Evolutionary conservation across 2,329 filamentous ascomycete genomes (phyloP).

Genomic region (Xylaria sp.): DNA sequence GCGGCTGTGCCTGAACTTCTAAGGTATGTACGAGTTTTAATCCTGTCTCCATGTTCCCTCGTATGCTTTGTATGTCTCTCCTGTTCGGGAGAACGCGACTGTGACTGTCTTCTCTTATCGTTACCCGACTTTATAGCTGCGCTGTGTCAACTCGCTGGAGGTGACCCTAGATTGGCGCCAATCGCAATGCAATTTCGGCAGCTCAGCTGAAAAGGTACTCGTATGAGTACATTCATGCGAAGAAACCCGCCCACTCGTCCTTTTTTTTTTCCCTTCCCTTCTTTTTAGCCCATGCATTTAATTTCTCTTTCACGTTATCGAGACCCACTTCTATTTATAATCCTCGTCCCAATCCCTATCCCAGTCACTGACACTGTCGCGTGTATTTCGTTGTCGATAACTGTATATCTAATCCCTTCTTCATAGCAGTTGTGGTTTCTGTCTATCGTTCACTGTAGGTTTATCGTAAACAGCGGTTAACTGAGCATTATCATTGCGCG

Average conservation of each 20-base stretch:
- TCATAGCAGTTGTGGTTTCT: slow-evolving; percentile 19
- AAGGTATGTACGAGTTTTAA: slow-evolving; percentile 26
- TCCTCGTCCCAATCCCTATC: slow-evolving; percentile 38
- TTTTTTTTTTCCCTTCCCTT: not conserved
- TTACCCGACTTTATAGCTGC: slow-evolving; percentile 1
- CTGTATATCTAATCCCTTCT: slow-evolving; percentile 33
- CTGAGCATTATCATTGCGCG: slow-evolving; percentile 3
- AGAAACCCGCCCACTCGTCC: slow-evolving; percentile 15
- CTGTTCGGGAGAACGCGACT: not conserved
- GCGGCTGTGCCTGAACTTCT: slow-evolving; percentile 10
- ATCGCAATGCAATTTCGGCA: slow-evolving; percentile 55
- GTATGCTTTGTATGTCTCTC: not conserved
- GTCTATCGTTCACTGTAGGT: slow-evolving; percentile 13
- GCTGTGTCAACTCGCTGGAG: slow-evolving; percentile 17
- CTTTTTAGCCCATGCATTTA: slow-evolving; percentile 30
- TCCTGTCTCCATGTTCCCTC: slow-evolving; percentile 6
- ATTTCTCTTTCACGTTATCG: slow-evolving; percentile 43
- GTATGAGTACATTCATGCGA: slow-evolving; percentile 52
- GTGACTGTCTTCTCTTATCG: slow-evolving; percentile 4
- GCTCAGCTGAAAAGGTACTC: slow-evolving; percentile 49
- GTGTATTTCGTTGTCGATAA: slow-evolving; percentile 19
- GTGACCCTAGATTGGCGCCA: slow-evolving; percentile 24
- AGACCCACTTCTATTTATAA: slow-evolving; percentile 50
- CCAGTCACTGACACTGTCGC: slow-evolving; percentile 23
- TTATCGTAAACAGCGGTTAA: slow-evolving; percentile 20